Base-by-base conservation (phyloP, 352 stramenopile species). In the Sclerospora graminicola region DNA sequence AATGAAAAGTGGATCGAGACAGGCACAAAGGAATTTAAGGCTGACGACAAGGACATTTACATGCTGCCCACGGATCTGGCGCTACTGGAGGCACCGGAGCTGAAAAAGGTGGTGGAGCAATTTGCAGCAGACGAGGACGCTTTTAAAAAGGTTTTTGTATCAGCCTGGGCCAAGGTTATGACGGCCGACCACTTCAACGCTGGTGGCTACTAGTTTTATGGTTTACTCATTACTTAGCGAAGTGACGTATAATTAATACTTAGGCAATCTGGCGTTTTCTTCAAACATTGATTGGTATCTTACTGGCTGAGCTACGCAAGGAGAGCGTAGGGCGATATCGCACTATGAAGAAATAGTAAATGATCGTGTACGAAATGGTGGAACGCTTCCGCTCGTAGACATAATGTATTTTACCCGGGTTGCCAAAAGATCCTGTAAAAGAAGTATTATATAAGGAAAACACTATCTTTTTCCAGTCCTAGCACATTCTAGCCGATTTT, bases 1-100 rank as follows among this genome's bases (percentile, higher is more conserved):
- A 54, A 54, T 15, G 58, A 63, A 30, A 45, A 16, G 38, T 53
- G 48, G 47, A 57, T 29, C 15, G 31, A 34, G 24, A 46, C 54
- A 27, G 49, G 61, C 34, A 19, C 41, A 30, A 47, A 63, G 19
- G 46, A 58, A 16, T 55, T 46, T 33, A 54, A 60, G 47, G 36
- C 55, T 4, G 40, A 51, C 8, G 37, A 40, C 33, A 52, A 64
- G 26, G 59, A 58, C 32, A 48, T 65, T 19, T 60, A 45, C 47
- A 53, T 67, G 48, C 31, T 59, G 0, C 29, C 54, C 21, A 64
- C 52, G 13, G 51, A 62, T n/a, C 10, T 63, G 8, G 51, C 49
- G 0, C 41, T 61, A 20, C 43, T 60, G 16, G 54, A 64, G 8
- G 45, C 41, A 1, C 51, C 51, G 4, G 51, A 60, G 35, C 51